A percentile compares a stretch with the other conserved stretches of the same genome.
Evolutionary conservation across 176 grass and related monocot species (phyloP).

Genomic region (Aechmea fasciata): DNA sequence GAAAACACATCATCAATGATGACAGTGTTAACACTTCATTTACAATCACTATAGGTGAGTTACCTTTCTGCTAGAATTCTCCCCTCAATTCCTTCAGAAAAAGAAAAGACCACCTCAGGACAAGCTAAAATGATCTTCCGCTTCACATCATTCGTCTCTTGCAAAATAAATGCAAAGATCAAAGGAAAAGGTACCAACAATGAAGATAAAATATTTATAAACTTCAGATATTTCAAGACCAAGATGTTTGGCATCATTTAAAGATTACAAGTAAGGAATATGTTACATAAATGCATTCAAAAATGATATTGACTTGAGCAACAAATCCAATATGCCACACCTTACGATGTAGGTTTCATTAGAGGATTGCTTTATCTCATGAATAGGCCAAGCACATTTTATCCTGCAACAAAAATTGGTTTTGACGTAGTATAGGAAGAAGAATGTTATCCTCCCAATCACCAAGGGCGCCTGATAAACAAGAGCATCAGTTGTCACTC

Average conservation of each 20-base stretch:
- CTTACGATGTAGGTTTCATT: slow-evolving; percentile 34
- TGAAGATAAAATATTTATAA: slow-evolving; percentile 20
- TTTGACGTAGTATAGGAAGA: slow-evolving; percentile 21
- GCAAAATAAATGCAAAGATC: slow-evolving; percentile 75
- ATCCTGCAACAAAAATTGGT: slow-evolving; percentile 34
- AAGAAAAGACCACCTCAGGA: slow-evolving; percentile 22
- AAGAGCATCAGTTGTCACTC: slow-evolving; percentile 27
- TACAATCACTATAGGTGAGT: slow-evolving; percentile 15
- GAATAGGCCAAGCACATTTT: slow-evolving; percentile 33
- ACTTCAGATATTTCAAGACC: slow-evolving; percentile 32
- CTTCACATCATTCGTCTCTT: slow-evolving; percentile 71
- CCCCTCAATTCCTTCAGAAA: slow-evolving; percentile 20
- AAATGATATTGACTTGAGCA: slow-evolving; percentile 37
- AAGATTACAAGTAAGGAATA: slow-evolving; percentile 28
- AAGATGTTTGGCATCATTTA: slow-evolving; percentile 33
- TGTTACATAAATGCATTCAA: slow-evolving; percentile 52
- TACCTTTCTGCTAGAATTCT: slow-evolving; percentile 35
- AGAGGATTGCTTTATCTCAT: slow-evolving; percentile 7
- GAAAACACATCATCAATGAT: slow-evolving; percentile 13
- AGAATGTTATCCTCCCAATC: slow-evolving; percentile 25
- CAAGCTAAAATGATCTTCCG: neutral
- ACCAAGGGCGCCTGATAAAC: slow-evolving; percentile 28
- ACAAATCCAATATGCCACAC: slow-evolving; percentile 65
- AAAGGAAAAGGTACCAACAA: slow-evolving; percentile 48
- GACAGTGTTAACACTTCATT: slow-evolving; percentile 13